Evolutionary conservation across 257 asterid genomes (phyloP), one percentile per base, ranked within the genome.

Genomic region (Salvia splendens): DNA sequence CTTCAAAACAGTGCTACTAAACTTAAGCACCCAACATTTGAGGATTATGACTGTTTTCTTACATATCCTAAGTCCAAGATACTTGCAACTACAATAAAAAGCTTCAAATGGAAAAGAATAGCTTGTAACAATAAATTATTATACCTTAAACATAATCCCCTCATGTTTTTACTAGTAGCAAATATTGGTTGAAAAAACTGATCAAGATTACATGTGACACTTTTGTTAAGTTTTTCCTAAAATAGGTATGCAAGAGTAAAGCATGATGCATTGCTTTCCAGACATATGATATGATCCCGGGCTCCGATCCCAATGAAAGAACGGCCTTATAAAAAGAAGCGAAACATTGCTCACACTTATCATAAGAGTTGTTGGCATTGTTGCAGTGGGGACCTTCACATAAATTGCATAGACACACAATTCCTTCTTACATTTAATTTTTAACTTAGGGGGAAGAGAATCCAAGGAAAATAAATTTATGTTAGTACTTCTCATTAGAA

Each of bases 281-380:
- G 75, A 72, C 56, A n/a, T 42, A 57, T 67, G 59, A 45, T 64
- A 62, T 62, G 69, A 58, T 52, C 40, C 49, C 24, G 41, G 24
- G 59, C 70, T 65, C 54, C 79, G 78, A 80, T 80, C 82, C 82
- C 82, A 5, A 80, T 76, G 81, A 64, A 59, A 65, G 56, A 60
- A 65, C 38, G 52, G 55, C 67, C 66, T 70, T 77, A 70, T 77
- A 38, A 74, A 80, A 80, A 76, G 82, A 77, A 80, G 85, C 30
- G 77, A 69, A 58, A 63, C 15, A n/a, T 38, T 57, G 46, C 17
- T 30, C 20, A 17, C 7, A 17, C 46, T 24, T 43, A 73, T 66
- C 64, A 52, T 8, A 67, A 24, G 51, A 56, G 40, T 69, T 65
- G 64, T 64, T 73, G 81, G 61, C 71, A 60, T 73, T 70, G 69